Conservation (phyloP, 2,329 filamentous ascomycete genomes). For the Clonostachys chloroleuca region DNA sequence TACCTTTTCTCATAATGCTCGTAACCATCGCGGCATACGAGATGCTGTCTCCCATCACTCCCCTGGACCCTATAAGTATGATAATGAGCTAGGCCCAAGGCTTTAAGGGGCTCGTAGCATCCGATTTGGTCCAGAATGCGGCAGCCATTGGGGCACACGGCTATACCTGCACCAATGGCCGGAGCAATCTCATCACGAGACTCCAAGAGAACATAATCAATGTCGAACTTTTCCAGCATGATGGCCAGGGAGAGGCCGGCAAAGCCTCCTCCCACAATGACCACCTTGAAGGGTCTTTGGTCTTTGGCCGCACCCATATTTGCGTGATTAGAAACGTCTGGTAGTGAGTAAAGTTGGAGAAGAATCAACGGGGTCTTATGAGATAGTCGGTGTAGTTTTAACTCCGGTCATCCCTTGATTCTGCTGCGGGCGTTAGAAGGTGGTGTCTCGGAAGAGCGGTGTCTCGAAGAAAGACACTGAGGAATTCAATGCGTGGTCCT, state of each 20-base stretch:
- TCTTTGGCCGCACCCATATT: background rate
- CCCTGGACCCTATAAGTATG: background rate
- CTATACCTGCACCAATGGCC: slow-evolving; percentile 39
- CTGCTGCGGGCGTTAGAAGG: background rate
- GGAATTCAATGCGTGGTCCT: too few species aligned
- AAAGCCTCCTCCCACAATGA: slow-evolving; percentile 41
- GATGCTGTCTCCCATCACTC: background rate
- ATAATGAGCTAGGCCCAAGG: background rate
- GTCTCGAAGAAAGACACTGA: too few species aligned
- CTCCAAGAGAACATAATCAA: slow-evolving; percentile 47
- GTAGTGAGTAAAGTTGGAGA: too few species aligned
- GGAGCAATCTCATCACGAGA: slow-evolving; percentile 32
- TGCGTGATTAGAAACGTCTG: too few species aligned
- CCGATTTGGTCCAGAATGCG: slow-evolving; percentile 40
- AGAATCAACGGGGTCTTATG: too few species aligned
- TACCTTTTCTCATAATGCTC: background rate
- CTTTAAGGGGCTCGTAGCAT: background rate
- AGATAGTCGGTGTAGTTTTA: slow-evolving; percentile 2
- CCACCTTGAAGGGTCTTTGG: background rate
- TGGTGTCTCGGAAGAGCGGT: too few species aligned
- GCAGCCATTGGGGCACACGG: slow-evolving; percentile 31
- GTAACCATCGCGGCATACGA: background rate
- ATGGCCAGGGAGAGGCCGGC: slow-evolving; percentile 24
- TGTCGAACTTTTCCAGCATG: slow-evolving; percentile 33
- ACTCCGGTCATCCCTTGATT: slow-evolving; percentile 11